Evolutionary conservation across 768 basidiomycete species (phyloP), one percentile per base, ranked within the genome.

Genomic region (Lyophyllum shimeji): DNA sequence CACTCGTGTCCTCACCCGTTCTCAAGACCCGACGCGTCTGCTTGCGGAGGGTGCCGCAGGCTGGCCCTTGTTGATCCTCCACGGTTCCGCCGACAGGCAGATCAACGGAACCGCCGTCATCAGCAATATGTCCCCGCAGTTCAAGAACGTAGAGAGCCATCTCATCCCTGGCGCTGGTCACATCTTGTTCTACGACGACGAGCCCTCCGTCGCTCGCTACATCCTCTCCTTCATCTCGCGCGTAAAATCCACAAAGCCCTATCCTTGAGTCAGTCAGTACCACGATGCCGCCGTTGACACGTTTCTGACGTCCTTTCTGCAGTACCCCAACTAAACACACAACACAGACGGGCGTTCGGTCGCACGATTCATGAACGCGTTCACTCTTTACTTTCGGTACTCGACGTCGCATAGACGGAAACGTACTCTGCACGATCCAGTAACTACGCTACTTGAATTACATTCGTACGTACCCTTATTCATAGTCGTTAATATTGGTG

Each of bases 111-210:
- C 70, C 23, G 65, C 60, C n/a, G 58, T 71, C 5, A 63, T 64
- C 5, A 55, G 59, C 23, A 58, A 65, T 50, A 61, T 72, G 61
- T 55, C 60, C 52, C 64, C 66, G 12, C 62, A 70, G 55, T 75
- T 75, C 65, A 71, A 65, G 54, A 62, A 74, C 45, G 51, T 68
- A 25, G 69, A 74, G 49, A 60, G 60, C 20, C 57, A 66, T 47
- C 57, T 63, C 45, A 58, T 74, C 52, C 58, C 64, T 25, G 71
- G 67, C 27, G 56, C 46, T 21, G 69, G 69, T 21, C 75, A 76
- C 53, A 65, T 69, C 0, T 31, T 69, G 13, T 73, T 72, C 52
- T 64, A 71, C 34, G 73, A 74, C 40, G 49, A 20, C 3, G 52
- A 54, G 17, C 3, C 18, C 15, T n/a, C 40, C n/a, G 49, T 56